Percentiles rank a stretch among this genome's conserved stretches.
Conservation (phyloP, 331 rosid genomes). For the Ulmus americana region DNA sequence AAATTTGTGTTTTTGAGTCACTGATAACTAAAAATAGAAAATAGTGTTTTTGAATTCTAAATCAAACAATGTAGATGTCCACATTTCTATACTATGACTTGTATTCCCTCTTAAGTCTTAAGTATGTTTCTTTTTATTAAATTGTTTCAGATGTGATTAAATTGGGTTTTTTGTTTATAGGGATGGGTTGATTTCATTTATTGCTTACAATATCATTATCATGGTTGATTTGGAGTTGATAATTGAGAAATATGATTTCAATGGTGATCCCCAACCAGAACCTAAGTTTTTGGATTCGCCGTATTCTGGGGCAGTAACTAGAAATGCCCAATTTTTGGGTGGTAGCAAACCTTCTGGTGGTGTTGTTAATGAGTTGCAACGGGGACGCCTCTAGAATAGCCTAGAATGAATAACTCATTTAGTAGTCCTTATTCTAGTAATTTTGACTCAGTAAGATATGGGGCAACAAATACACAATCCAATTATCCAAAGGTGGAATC, state of each 20-base stretch:
- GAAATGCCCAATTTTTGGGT: slow-evolving; percentile 33
- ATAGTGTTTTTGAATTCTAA: too few species aligned
- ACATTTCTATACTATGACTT: not conserved
- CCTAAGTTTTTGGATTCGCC: slow-evolving; percentile 24
- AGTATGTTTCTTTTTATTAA: not conserved
- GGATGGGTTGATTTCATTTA: slow-evolving; percentile 12
- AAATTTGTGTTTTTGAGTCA: too few species aligned
- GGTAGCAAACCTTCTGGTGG: slow-evolving; percentile 29
- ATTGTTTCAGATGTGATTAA: not conserved
- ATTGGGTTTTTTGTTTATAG: not conserved
- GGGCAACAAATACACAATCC: slow-evolving; percentile 32
- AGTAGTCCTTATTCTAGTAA: slow-evolving; percentile 30
- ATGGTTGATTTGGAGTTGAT: slow-evolving; percentile 58
- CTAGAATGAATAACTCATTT: slow-evolving; percentile 35
- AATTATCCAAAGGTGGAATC: slow-evolving; percentile 36
- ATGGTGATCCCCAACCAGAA: slow-evolving; percentile 49
- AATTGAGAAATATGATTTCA: slow-evolving; percentile 43
- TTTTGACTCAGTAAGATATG: slow-evolving; percentile 38
- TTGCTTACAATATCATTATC: slow-evolving; percentile 59
- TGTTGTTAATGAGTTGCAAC: slow-evolving; percentile 25
- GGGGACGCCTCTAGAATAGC: slow-evolving; percentile 31
- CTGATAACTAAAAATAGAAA: too few species aligned
- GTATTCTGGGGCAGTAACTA: slow-evolving; percentile 28
- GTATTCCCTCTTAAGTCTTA: not conserved
- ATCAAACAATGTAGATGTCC: too few species aligned